These are phyloP conservation scores for Craterostigma plantagineum DNA, from an alignment of 257 asterid species.

Conservation along the genomic window DNA sequence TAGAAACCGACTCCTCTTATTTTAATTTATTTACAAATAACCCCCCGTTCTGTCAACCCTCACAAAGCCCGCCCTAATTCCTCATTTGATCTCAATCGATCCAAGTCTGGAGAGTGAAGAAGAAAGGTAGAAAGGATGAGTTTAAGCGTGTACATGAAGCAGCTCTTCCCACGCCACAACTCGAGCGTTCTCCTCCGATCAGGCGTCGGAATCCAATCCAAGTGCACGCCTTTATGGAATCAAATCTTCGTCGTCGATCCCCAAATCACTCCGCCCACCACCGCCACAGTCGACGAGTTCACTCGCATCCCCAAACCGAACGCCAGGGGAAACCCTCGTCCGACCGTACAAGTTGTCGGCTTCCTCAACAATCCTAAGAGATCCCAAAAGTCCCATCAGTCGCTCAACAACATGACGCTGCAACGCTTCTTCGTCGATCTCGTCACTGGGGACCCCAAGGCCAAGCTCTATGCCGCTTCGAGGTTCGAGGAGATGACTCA, in stretches of 20 bases:
- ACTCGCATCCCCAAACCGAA: slow-evolving; percentile 9
- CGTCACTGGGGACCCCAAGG: slow-evolving; percentile 23
- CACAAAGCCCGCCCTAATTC: too few relatives aligned
- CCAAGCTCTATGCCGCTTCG: slow-evolving; percentile 20
- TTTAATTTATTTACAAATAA: too few relatives aligned
- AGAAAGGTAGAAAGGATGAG: too few relatives aligned
- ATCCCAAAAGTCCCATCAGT: slow-evolving; percentile 14
- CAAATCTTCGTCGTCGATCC: slow-evolving; percentile 28
- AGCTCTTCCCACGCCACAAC: slow-evolving; percentile 27
- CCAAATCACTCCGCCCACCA: slow-evolving; percentile 24
- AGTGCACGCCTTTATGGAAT: slow-evolving; percentile 20
- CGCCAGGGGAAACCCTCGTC: slow-evolving; percentile 11
- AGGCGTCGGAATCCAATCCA: slow-evolving; percentile 24
- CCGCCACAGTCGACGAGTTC: slow-evolving; percentile 24
- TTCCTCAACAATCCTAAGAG: slow-evolving; percentile 11
- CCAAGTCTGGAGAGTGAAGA: too few relatives aligned
- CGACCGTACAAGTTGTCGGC: slow-evolving; percentile 25
- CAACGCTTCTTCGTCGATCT: slow-evolving; percentile 40
- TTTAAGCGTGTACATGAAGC: slow-evolving; percentile 33
- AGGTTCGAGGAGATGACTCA: slow-evolving; percentile 25
- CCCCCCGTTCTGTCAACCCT: too few relatives aligned
- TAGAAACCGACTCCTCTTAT: too few relatives aligned
- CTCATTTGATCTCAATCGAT: too few relatives aligned
- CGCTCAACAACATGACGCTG: slow-evolving; percentile 11
- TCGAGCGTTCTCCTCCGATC: slow-evolving; percentile 30